Evolutionary conservation across 495 filamentous ascomycete genomes (phyloP), one percentile per base, ranked within the genome.

Genomic region (Tuber magnatum): DNA sequence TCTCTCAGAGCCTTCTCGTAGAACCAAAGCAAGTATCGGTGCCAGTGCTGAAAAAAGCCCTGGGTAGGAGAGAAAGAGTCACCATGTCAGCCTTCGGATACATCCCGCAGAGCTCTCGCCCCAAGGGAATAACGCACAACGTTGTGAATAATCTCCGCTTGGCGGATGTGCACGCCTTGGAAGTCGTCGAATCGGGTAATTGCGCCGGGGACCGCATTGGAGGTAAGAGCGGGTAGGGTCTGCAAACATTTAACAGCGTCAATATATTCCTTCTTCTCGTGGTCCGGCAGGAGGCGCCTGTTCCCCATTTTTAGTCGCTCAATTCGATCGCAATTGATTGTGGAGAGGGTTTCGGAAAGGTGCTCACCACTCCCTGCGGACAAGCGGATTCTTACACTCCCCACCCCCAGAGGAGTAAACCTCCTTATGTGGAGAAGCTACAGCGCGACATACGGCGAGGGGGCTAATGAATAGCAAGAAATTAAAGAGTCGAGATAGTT

Each of bases 111-210:
- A 14, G 14, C 51, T 32, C n/a, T 61, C n/a, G n/a, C 8, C n/a
- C 28, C 9, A 28, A 28, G 4, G 39, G 69, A 56, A 61, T 24
- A 35, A 78, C 82, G 72, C 78, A 84, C 83, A 20, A 85, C 83
- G n/a, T 69, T 74, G 75, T 86, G 86, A 38, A 85, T 80, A 22
- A 22, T n/a, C 0, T 81, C 70, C 20, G 78, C 41, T 68, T 35
- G 86, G 74, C 88, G 86, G 81, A 92, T 90, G 81, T 93, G 92
- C 14, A 86, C 32, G 20, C 86, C 89, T 56, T 90, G 85, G 79
- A 93, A 93, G 81, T 93, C 91, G 84, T 93, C 91, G 77, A 88
- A 91, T 28, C 89, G 85, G 41, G 82, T 85, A 71, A 82, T 85
- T 14, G 86, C 87, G 43, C 87, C 87, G 73, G 86, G 71, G 38